A percentile compares a stretch with the other conserved stretches of the same genome.
phyloP scores from a whole-genome alignment of 2,329 filamentous ascomycete species.

The Colletotrichum neosansevieriae region DNA sequence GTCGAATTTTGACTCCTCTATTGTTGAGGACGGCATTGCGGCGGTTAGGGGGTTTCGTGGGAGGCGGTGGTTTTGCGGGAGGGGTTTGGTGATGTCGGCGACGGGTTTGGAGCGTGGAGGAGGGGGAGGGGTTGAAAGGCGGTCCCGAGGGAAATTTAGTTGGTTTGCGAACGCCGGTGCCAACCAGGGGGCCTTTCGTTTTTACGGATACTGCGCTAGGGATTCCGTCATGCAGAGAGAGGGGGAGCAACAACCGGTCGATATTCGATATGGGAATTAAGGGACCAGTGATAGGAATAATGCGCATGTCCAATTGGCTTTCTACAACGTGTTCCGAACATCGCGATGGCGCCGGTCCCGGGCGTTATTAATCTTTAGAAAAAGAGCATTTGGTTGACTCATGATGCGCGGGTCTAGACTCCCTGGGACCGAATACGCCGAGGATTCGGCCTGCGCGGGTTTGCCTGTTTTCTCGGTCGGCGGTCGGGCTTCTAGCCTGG shows the following conservation, averaged over 20 bases:
- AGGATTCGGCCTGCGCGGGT: constrained; percentile 26
- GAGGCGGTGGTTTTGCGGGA: not conserved
- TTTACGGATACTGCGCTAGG: constrained; percentile 2
- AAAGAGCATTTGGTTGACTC: constrained; percentile 29
- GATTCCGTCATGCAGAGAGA: constrained; percentile 29
- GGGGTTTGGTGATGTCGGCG: not conserved
- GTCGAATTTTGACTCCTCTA: constrained; percentile 69
- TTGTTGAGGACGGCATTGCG: constrained; percentile 64
- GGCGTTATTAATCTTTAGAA: constrained; percentile 1
- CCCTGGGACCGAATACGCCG: constrained; percentile 26
- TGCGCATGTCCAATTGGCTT: not conserved
- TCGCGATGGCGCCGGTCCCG: constrained; percentile 3
- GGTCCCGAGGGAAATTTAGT: constrained; percentile 20
- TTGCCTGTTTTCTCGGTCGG: constrained; percentile 19
- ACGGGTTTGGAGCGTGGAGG: constrained; percentile 7
- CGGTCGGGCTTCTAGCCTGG: constrained; percentile 22
- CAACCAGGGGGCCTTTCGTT: constrained; percentile 1
- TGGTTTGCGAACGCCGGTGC: constrained; percentile 13
- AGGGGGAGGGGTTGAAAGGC: constrained; percentile 32
- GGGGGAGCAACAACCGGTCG: constrained; percentile 17
- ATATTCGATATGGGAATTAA: constrained; percentile 8
- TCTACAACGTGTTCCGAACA: constrained; percentile 8
- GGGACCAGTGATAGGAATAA: not conserved
- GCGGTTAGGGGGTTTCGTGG: constrained; percentile 8
- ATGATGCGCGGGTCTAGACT: constrained; percentile 20